phyloP scores from a whole-genome alignment of 805 yeast genomes.

The Sugiyamaella valdiviana region DNA sequence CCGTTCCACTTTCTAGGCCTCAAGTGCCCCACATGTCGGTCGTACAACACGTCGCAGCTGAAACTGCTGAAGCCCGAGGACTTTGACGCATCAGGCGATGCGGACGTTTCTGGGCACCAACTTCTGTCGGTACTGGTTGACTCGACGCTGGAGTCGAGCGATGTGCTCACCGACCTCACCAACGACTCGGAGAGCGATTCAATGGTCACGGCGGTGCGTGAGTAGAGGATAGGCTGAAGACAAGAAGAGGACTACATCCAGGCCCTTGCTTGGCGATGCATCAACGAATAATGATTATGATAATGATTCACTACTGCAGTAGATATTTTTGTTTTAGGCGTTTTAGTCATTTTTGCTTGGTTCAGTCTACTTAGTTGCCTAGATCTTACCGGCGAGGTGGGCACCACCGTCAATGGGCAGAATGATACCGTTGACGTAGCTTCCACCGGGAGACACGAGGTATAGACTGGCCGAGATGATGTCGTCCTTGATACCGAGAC shows the following conservation, averaged over 20 bases:
- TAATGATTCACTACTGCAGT: background rate
- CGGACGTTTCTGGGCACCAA: background rate
- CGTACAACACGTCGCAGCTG: constrained; percentile 78
- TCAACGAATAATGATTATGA: background rate
- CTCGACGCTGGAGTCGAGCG: background rate
- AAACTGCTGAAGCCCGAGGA: constrained; percentile 64
- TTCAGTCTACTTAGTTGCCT: too few species aligned
- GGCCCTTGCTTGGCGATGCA: background rate
- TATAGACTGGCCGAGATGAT: constrained; percentile 50
- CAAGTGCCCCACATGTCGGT: constrained; percentile 78
- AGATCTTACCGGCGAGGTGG: constrained; percentile 16
- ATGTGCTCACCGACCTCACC: background rate
- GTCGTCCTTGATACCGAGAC: constrained; percentile 60
- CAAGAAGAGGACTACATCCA: too few species aligned
- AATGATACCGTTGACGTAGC: constrained; percentile 60
- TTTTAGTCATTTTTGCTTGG: background rate
- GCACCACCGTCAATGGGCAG: constrained; percentile 67
- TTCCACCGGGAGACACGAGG: constrained; percentile 50
- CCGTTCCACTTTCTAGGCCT: constrained; percentile 79
- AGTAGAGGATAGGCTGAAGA: too few species aligned
- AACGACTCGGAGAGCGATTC: background rate
- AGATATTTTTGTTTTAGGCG: background rate
- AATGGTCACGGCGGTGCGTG: background rate
- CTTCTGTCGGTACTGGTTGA: background rate
- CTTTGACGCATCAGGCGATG: constrained; percentile 27